phyloP scores from a whole-genome alignment of 306 rosid genomes.

The Acacia crassicarpa region DNA sequence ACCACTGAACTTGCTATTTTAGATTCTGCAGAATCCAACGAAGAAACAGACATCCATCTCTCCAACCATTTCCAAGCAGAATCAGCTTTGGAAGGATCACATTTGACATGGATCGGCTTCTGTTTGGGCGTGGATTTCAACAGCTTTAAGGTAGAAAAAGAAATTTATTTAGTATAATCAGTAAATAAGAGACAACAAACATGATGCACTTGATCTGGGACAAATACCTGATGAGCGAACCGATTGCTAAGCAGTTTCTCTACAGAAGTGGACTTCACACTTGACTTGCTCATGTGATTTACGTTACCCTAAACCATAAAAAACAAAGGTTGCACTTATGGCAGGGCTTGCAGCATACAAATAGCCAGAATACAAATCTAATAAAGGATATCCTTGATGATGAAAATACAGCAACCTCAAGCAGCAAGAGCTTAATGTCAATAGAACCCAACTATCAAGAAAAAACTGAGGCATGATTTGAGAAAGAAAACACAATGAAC shows the following conservation, averaged over 20 bases:
- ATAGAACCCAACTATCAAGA: constrained; percentile 11
- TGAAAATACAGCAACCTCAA: not conserved
- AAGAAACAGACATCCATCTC: constrained; percentile 81
- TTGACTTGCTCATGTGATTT: constrained; percentile 38
- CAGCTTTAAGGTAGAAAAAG: constrained; percentile 45
- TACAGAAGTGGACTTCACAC: constrained; percentile 42
- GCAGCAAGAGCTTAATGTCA: constrained; percentile 3
- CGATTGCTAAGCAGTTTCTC: constrained; percentile 78
- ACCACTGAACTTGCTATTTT: constrained; percentile 30
- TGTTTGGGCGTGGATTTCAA: constrained; percentile 74
- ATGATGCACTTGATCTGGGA: constrained; percentile 17
- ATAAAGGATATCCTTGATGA: constrained; percentile 3
- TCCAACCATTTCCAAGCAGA: constrained; percentile 99
- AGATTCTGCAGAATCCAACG: constrained; percentile 42
- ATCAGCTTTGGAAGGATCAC: constrained; percentile 78
- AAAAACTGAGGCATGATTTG: not conserved
- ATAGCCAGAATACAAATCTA: constrained; percentile 8
- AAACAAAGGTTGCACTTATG: constrained; percentile 13
- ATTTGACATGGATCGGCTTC: constrained; percentile 67
- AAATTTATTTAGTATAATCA: constrained; percentile 21
- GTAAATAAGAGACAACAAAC: not conserved
- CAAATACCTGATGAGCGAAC: constrained; percentile 80
- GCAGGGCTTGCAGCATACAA: constrained; percentile 17
- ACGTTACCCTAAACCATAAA: constrained; percentile 56
- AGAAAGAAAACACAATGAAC: not conserved